Percentiles rank a stretch among this genome's conserved stretches.
phyloP scores from a whole-genome alignment of 352 stramenopile species.

The Elongisporangium anandrum region DNA sequence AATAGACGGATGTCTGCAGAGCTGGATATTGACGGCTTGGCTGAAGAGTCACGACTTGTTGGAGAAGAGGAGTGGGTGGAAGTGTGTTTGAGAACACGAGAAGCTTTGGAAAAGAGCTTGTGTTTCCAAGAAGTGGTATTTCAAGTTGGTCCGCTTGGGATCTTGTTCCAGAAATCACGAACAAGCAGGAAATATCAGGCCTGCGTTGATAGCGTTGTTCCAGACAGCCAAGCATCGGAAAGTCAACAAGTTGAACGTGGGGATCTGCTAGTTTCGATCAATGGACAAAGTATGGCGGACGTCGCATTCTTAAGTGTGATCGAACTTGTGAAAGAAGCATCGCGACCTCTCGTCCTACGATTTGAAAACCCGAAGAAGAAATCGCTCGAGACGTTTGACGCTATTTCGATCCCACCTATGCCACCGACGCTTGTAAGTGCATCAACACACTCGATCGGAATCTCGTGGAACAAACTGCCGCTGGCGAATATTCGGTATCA shows the following conservation, averaged over 20 bases:
- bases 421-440: slow-evolving; percentile 65
- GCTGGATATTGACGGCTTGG: slow-evolving; percentile 5
- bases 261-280: slow-evolving; percentile 76
- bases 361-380: slow-evolving; percentile 61
- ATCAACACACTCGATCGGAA: slow-evolving; percentile 51
- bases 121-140: slow-evolving; percentile 51
- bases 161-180: slow-evolving; percentile 72
- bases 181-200: slow-evolving; percentile 64
- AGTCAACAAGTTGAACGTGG: slow-evolving; percentile 58
- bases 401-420: slow-evolving; percentile 47
- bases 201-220: slow-evolving; percentile 78
- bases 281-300: slow-evolving; percentile 57
- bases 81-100: slow-evolving; percentile 44
- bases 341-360: slow-evolving; percentile 58
- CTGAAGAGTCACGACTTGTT: slow-evolving; percentile 27
- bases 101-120: slow-evolving; percentile 47
- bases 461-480: slow-evolving; percentile 54
- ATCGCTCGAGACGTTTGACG: slow-evolving; percentile 44
- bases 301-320: slow-evolving; percentile 72
- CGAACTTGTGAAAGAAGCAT: slow-evolving; percentile 67
- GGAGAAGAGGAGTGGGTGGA: slow-evolving; percentile 78
- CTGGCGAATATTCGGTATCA: slow-evolving; percentile 37
- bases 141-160: slow-evolving; percentile 62
- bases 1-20: slow-evolving; percentile 9
- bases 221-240: slow-evolving; percentile 70